Base-by-base conservation (phyloP, 805 yeast genomes). In the Spathaspora passalidarum region DNA sequence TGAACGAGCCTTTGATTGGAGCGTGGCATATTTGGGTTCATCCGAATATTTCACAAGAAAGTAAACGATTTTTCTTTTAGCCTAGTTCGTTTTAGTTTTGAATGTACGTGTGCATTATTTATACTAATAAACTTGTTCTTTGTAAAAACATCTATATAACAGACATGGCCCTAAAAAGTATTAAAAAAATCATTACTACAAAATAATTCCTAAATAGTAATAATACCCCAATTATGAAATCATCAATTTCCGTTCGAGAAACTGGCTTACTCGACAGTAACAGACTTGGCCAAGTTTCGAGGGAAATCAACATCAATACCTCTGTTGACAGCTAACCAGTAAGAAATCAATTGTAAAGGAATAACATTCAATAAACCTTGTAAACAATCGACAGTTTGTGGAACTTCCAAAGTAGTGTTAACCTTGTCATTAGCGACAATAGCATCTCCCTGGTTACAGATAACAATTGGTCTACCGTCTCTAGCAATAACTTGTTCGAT, bases 221-320 rank as follows among this genome's bases (percentile, higher is more conserved):
- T 39, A 25, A 29, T 16, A 39, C 34, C 34, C 34, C 10, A 29
- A 22, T 22, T 13, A 29, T 29, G 34, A 40, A 37, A 18, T 19
- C 23, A 17, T 40, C 42, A 37, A 10, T 9, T 19, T 25, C 18
- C 17, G 10, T 34, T 7, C 3, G 4, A 17, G 9, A 9, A 40
- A 4, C 6, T n/a, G 20, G n/a, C 37, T 44, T 47, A 47, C 37
- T 90, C 98, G 52, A 94, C 99, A 40, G 99, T 94, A 47, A 94
- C 99, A 43, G 96, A 86, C 76, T 94, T 94, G 52, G 99, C 99
- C 72, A 94, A 80, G 75, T 94, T 94, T 73, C 99, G 83, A 55
- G 99, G 99, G 83, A 92, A 92, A 68, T 94, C 99, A 47, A 95
- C 99, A 63, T 94, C 96, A 56, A 88, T 85, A 35, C 97, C 98